Percentiles rank a stretch among this genome's conserved stretches.
Conservation (phyloP, 2,329 filamentous ascomycete species). For the Gnomoniopsis sp. region DNA sequence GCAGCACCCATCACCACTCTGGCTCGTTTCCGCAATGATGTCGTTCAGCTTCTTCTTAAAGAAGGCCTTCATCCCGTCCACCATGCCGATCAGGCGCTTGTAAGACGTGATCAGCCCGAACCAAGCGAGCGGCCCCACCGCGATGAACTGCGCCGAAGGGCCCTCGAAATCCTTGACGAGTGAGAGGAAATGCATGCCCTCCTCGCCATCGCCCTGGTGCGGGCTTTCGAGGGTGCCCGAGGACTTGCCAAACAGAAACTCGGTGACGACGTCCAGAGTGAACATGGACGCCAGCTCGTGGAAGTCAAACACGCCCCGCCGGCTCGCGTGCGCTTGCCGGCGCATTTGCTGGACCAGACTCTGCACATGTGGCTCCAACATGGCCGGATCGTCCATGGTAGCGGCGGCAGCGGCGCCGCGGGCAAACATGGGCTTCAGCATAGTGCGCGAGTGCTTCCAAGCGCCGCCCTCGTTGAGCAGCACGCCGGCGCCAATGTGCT, state of each 20-base stretch:
- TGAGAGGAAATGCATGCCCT: constrained; percentile 5
- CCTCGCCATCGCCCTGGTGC: background rate
- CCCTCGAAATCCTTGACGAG: constrained; percentile 14
- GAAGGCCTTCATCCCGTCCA: constrained; percentile 16
- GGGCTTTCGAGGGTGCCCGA: background rate
- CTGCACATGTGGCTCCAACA: constrained; percentile 14
- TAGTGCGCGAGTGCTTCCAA: constrained; percentile 9
- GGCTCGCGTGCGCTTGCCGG: background rate
- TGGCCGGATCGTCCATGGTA: constrained; percentile 1
- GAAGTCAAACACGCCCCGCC: constrained; percentile 3
- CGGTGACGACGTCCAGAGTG: constrained; percentile 14
- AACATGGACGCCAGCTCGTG: constrained; percentile 10
- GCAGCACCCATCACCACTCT: too few relatives aligned
- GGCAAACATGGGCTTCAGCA: constrained; percentile 11
- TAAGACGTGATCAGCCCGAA: constrained; percentile 2
- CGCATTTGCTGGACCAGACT: constrained; percentile 3
- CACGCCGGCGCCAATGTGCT: constrained; percentile 14
- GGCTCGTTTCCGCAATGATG: constrained; percentile 2
- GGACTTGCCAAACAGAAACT: constrained; percentile 16
- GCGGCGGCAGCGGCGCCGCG: background rate
- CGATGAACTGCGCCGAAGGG: constrained; percentile 12
- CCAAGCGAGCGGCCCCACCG: constrained; percentile 11
- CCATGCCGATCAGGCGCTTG: background rate
- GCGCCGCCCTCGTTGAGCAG: constrained; percentile 15
- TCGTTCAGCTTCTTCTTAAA: constrained; percentile 8